These are phyloP conservation scores for Boehmeria nivea DNA, from an alignment of 306 rosid genomes.

Conservation along the genomic window DNA sequence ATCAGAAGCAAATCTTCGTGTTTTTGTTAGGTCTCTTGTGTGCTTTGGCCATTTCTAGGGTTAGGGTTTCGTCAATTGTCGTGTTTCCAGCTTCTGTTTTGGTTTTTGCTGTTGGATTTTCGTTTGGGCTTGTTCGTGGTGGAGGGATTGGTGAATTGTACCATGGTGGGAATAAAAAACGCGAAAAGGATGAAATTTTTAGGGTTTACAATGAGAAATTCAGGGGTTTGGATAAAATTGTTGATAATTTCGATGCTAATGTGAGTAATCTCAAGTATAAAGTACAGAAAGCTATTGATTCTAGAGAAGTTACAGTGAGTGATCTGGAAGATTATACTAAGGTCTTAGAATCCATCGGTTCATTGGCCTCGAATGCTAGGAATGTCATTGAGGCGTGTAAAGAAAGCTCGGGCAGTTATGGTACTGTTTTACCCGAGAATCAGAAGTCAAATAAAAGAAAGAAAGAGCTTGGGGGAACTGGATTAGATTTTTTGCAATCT, in stretches of 20 bases:
- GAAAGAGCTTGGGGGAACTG: slow-evolving; percentile 55
- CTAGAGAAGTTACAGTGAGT: slow-evolving; percentile 42
- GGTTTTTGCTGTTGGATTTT: slow-evolving; percentile 66
- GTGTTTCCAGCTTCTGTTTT: slow-evolving; percentile 71
- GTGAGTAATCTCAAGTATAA: slow-evolving; percentile 45
- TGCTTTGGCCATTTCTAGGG: slow-evolving; percentile 80
- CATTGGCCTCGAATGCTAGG: slow-evolving; percentile 43
- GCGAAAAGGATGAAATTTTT: slow-evolving; percentile 43
- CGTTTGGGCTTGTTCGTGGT: slow-evolving; percentile 57
- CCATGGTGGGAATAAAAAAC: slow-evolving; percentile 42
- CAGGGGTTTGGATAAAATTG: slow-evolving; percentile 40
- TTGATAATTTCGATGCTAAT: slow-evolving; percentile 45
- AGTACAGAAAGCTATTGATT: slow-evolving; percentile 48
- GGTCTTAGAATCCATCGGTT: slow-evolving; percentile 36
- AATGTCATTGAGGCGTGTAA: slow-evolving; percentile 32
- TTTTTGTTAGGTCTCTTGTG: slow-evolving; percentile 66
- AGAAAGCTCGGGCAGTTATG: slow-evolving; percentile 40
- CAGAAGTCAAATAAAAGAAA: slow-evolving; percentile 45
- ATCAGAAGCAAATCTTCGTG: slow-evolving; percentile 48
- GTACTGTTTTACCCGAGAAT: slow-evolving; percentile 38
- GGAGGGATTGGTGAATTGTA: slow-evolving; percentile 38
- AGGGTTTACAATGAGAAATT: slow-evolving; percentile 42
- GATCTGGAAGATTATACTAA: slow-evolving; percentile 60
- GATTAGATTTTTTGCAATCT: slow-evolving; percentile 50
- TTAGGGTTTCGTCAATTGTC: slow-evolving; percentile 67